Evolutionary conservation across 306 rosid species (phyloP).

Genomic region (Betula pendula): DNA sequence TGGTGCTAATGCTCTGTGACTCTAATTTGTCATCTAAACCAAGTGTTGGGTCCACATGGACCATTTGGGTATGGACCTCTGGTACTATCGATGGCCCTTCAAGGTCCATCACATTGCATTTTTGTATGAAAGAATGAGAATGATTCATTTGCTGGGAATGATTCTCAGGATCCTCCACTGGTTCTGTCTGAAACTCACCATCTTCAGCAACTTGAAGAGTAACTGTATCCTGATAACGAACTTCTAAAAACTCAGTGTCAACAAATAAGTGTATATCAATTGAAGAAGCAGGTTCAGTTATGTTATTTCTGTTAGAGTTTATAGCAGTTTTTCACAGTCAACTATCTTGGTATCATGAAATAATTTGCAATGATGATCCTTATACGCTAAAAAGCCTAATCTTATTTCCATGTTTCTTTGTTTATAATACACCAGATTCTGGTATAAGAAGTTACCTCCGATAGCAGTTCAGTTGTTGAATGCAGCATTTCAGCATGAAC

Average conservation of each 20-base stretch:
- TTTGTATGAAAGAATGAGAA: constrained; percentile 30
- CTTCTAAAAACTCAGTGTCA: constrained; percentile 22
- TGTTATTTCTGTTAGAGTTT: neutral
- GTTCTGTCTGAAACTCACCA: constrained; percentile 36
- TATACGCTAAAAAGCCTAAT: neutral
- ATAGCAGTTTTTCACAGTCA: neutral
- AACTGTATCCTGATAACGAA: constrained; percentile 35
- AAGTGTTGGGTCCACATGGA: constrained; percentile 29
- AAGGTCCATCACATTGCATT: constrained; percentile 31
- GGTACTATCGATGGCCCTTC: constrained; percentile 31
- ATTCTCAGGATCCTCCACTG: constrained; percentile 36
- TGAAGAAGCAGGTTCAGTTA: neutral
- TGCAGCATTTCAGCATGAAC: constrained; percentile 41
- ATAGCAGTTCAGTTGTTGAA: constrained; percentile 37
- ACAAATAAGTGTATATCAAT: neutral
- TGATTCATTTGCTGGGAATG: constrained; percentile 30
- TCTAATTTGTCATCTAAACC: constrained; percentile 44
- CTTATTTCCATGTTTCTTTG: neutral
- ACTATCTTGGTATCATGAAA: neutral
- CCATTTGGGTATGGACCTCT: constrained; percentile 33
- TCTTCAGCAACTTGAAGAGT: constrained; percentile 25
- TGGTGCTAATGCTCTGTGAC: constrained; percentile 25
- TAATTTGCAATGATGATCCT: neutral
- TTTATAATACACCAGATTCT: neutral
- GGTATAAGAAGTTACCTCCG: constrained; percentile 47